phyloP scores from a whole-genome alignment of 139 green algal genomes.

The Picochlorum sp. region DNA sequence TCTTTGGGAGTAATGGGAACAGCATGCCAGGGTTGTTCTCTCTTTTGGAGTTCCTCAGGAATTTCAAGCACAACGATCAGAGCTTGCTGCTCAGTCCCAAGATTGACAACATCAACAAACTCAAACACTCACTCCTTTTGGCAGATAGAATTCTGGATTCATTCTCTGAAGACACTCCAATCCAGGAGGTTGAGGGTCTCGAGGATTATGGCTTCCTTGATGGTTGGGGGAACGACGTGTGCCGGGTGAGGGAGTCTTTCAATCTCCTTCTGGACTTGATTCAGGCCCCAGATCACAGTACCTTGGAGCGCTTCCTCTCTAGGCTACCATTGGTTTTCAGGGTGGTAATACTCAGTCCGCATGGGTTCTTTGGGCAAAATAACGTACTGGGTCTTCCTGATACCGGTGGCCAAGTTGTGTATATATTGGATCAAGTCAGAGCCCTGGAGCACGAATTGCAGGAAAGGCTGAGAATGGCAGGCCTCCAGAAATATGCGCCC shows the following conservation, averaged over 20 bases:
- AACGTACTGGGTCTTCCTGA: slow-evolving; percentile 65
- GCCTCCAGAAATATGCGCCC: slow-evolving; percentile 29
- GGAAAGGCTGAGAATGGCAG: slow-evolving; percentile 37
- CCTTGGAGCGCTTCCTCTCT: slow-evolving; percentile 56
- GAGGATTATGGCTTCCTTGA: slow-evolving; percentile 55
- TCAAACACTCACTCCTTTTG: slow-evolving; percentile 30
- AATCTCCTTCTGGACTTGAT: slow-evolving; percentile 62
- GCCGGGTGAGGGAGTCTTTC: slow-evolving; percentile 42
- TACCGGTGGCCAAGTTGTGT: slow-evolving; percentile 69
- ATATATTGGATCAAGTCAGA: slow-evolving; percentile 75
- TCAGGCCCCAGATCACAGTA: slow-evolving; percentile 58
- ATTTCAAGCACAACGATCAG: slow-evolving; percentile 37
- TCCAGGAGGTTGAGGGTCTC: slow-evolving; percentile 24
- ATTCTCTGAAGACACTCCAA: slow-evolving; percentile 31
- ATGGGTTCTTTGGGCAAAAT: slow-evolving; percentile 77
- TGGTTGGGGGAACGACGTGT: slow-evolving; percentile 62
- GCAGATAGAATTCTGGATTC: slow-evolving; percentile 39
- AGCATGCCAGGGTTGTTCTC: slow-evolving; percentile 26
- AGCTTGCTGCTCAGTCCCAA: slow-evolving; percentile 37
- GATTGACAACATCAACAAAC: slow-evolving; percentile 23
- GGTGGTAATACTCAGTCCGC: slow-evolving; percentile 67
- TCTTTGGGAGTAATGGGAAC: slow-evolving; percentile 35
- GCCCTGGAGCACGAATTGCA: slow-evolving; percentile 62
- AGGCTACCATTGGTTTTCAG: slow-evolving; percentile 61
- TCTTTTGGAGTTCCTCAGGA: slow-evolving; percentile 51